Evolutionary conservation across 129 eudicot species (phyloP), one percentile per base, ranked within the genome.

Genomic region (sunflower (Helianthus annuus)): DNA sequence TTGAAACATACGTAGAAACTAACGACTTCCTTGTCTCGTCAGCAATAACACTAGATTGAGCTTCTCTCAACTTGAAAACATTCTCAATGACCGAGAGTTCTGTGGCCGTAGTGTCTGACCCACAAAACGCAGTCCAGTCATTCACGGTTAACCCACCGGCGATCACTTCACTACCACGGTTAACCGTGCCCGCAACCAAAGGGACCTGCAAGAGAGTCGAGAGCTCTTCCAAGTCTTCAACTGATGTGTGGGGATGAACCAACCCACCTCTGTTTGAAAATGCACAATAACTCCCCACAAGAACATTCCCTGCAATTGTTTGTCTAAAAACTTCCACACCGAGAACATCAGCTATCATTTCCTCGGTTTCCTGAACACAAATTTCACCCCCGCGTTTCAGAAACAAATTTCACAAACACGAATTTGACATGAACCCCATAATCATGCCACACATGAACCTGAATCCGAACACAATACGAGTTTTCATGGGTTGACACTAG

Each of bases 111-210:
- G 99, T 94, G 76, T 90, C 97, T 0, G 94, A 85, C 0, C 99
- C 99, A 73, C 97, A 90, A 79, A 94, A 94, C 1, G 97, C 96
- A 0, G 96, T 90, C 99, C 99, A 94, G 78, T 94, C 99, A 27
- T 94, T 94, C 11, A 90, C 99, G 3, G 80, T 83, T 77, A 94
- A 61, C n/a, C 99, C 99, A 51, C 91, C 99, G 17, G 83, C 96
- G 36, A 94, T 83, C 13, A 90, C 97, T 58, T 88, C 99, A 62
- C 97, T 94, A 38, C 99, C 99, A 22, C 97, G 96, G 77, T 94
- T 94, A 72, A 94, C 99, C 1, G 99, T 94, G 16, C 97, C 97
- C 2, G 97, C 99, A 45, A 94, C 97, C 85, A 94, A 62, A 7
- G 99, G 99, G 55, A 60, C 99, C 84, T 94, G 97, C 32, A 94